Evolutionary conservation across 345 rosid species (phyloP), one percentile per base, ranked within the genome.

Genomic region (Brassica carinata): DNA sequence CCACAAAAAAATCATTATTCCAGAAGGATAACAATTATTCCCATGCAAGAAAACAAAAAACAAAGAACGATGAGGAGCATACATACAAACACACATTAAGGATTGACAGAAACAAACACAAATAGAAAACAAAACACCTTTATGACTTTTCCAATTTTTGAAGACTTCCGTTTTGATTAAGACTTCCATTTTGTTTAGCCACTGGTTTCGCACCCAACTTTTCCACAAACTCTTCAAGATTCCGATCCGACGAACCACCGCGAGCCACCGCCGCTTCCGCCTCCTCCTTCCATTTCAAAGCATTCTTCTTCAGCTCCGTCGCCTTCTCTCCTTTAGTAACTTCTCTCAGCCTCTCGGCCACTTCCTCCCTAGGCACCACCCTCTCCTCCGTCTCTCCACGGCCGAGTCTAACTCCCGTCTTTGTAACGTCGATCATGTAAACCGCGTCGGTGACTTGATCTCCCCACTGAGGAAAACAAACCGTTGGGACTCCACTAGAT

Each of bases 381-480:
- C 81, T 85, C 29, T 82, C 81, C 62, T 87, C 91, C 0, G 90
- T 81, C 79, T 81, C 89, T 48, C 97, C 98, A 0, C 92, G 85
- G 84, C 91, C 77, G 79, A 94, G 81, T 18, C 94, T 87, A 31
- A 89, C 81, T 5, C 98, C 95, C 0, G 83, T 84, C 78, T 87
- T 87, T 61, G 87, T 88, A 62, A 86, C 90, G 0, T 92, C 92
- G 1, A 82, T 86, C 80, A 91, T 75, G 79, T 88, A 94, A 63
- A 86, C 85, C 0, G 98, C 92, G 58, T 94, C 73, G 0, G 96
- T 90, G 19, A 89, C 95, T 74, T 92, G 97, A 83, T 94, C 98
- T 3, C 95, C 94, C 97, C 95, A 94, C 27, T 87, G 96, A 3
- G 97, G 97, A 43, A 87, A 91, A 9, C 90, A 88, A 45, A 92